These are phyloP conservation scores for Penicillium hordei DNA, from an alignment of 2,329 filamentous ascomycete genomes.

Conservation along the genomic window DNA sequence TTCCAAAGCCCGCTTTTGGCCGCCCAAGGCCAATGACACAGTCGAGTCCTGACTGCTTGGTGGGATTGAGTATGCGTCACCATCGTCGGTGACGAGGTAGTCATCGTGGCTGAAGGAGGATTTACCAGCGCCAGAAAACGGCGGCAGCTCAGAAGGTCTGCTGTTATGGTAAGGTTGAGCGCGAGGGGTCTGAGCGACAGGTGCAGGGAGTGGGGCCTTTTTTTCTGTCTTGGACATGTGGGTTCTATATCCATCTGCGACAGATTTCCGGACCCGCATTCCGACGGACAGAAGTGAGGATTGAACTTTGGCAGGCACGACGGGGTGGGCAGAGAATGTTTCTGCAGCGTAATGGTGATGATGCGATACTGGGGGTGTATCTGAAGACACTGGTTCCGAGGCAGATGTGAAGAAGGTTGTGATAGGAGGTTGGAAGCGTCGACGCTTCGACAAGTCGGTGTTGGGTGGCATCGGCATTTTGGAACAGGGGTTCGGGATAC, in stretches of 20 bases:
- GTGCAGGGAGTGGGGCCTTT: constrained; percentile 12
- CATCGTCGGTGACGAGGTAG: constrained; percentile 36
- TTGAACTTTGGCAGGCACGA: constrained; percentile 67
- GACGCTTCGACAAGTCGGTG: constrained; percentile 40
- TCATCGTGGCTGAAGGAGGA: constrained; percentile 36
- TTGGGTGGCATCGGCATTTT: constrained; percentile 17
- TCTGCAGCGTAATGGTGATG: constrained; percentile 44
- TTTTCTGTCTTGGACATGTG: constrained; percentile 31
- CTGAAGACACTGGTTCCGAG: constrained; percentile 13
- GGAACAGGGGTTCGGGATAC: constrained; percentile 1
- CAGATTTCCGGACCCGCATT: constrained; percentile 90
- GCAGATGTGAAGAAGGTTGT: constrained; percentile 39
- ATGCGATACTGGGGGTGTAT: constrained; percentile 31
- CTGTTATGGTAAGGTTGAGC: constrained; percentile 9
- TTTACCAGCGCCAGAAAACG: constrained; percentile 79
- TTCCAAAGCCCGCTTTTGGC: constrained; percentile 47
- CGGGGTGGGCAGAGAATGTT: constrained; percentile 47
- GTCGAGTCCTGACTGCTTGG: constrained; percentile 42
- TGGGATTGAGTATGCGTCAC: constrained; percentile 41
- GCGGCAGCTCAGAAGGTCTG: constrained; percentile 62
- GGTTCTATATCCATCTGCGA: constrained; percentile 93
- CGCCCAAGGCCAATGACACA: constrained; percentile 29
- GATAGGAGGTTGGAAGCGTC: constrained; percentile 48
- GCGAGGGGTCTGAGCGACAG: constrained; percentile 1
- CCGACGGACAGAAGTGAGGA: constrained; percentile 85